Evolutionary conservation across 192 early-diverging fungal species (phyloP).

Genomic region (Backusella liffmaniae): DNA sequence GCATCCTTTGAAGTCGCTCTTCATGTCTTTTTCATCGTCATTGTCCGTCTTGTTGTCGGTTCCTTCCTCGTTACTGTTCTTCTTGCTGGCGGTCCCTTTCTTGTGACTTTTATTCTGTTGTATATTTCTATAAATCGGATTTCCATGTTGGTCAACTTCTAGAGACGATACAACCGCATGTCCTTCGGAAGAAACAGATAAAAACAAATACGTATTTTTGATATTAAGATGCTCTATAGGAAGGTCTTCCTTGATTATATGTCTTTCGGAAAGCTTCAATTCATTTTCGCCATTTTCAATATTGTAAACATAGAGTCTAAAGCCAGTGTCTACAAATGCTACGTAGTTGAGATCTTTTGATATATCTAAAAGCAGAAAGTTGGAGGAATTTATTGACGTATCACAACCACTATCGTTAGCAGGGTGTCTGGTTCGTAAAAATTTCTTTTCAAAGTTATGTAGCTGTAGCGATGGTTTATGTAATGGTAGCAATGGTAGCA

Average conservation of each 20-base stretch:
- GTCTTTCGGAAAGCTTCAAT: rapidly evolving
- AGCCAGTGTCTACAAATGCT: not conserved
- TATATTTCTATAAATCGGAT: not conserved
- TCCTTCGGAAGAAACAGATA: not conserved
- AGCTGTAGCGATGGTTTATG: no score
- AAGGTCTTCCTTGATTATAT: not conserved
- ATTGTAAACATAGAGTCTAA: not conserved
- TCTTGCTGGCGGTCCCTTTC: no score
- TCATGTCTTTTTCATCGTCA: no score
- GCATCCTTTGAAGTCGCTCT: not conserved
- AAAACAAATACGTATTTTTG: not conserved
- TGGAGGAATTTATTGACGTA: not conserved
- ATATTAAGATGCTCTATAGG: not conserved
- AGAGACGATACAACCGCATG: not conserved
- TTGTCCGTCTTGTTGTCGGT: no score
- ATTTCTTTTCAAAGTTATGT: no score
- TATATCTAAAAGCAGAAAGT: not conserved
- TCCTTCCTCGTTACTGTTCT: no score
- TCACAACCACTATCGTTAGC: not conserved
- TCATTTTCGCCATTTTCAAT: not conserved
- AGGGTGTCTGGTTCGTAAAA: no score
- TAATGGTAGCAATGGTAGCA: no score
- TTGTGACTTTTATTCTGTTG: not conserved
- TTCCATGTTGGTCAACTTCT: not conserved
- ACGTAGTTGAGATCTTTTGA: not conserved